These are phyloP conservation scores for Colletotrichum costaricense DNA, from an alignment of 2,329 filamentous ascomycete genomes.

Conservation along the genomic window DNA sequence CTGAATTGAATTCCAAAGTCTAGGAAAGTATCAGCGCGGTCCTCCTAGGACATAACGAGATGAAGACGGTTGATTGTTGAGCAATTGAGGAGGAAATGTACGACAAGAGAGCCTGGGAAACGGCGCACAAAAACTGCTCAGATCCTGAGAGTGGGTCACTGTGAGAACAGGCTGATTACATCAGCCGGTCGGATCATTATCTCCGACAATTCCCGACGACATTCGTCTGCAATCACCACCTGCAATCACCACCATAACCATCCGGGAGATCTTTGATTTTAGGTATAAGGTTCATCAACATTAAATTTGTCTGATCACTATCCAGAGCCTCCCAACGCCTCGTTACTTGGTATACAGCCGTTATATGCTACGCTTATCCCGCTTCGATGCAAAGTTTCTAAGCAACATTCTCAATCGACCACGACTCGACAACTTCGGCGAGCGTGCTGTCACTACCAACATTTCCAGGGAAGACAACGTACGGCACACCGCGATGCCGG, in stretches of 20 bases:
- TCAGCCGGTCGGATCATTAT: not conserved
- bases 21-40: not conserved
- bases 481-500: conserved; percentile 63
- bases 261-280: not conserved
- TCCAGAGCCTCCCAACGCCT: not conserved
- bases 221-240: too few relatives aligned
- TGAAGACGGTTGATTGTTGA: not conserved
- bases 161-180: not conserved
- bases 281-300: not conserved
- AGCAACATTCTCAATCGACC: conserved; percentile 28
- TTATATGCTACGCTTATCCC: conserved; percentile 9
- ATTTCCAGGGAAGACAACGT: conserved; percentile 70
- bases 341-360: not conserved
- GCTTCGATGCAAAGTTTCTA: conserved; percentile 8
- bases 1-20: too few relatives aligned
- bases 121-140: not conserved
- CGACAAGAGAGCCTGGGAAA: not conserved
- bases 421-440: conserved; percentile 52
- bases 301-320: not conserved
- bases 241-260: not conserved
- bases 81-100: not conserved
- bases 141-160: not conserved
- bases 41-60: fast-evolving
- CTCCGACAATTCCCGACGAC: not conserved
- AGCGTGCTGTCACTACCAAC: conserved; percentile 62